Conservation (phyloP, 495 filamentous ascomycete genomes). For the Chaetomium tenue region DNA sequence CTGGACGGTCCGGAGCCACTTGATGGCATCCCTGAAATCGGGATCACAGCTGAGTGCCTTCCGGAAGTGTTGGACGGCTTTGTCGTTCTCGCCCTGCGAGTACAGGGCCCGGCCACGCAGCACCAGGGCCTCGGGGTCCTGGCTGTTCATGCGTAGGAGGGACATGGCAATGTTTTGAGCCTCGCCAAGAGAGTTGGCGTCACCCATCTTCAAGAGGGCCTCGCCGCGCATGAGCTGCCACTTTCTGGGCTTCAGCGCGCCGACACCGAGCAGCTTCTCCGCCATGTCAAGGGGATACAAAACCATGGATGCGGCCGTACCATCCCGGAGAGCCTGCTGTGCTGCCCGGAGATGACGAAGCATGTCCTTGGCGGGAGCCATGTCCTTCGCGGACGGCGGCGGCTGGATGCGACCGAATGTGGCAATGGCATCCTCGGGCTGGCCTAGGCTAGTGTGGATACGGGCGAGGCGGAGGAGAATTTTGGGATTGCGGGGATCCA, state of each 20-base stretch:
- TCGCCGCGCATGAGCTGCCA: conserved; percentile 92
- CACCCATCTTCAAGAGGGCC: conserved; percentile 92
- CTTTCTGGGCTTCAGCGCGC: conserved; percentile 76
- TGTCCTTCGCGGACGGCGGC: conserved; percentile 77
- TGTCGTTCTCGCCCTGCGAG: conserved; percentile 87
- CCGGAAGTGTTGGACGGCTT: conserved; percentile 89
- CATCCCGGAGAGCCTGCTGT: conserved; percentile 67
- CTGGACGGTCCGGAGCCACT: conserved; percentile 79
- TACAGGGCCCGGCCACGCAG: conserved; percentile 86
- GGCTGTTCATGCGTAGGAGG: conserved; percentile 76
- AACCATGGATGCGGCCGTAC: conserved; percentile 82
- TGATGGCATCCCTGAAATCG: conserved; percentile 80
- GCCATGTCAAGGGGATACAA: conserved; percentile 89
- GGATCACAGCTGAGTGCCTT: conserved; percentile 89
- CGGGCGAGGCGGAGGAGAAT: conserved; percentile 83
- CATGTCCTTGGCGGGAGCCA: conserved; percentile 76
- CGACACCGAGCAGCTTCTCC: conserved; percentile 68
- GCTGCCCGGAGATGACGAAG: conserved; percentile 76
- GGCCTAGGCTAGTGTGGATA: conserved; percentile 81
- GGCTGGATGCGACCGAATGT: conserved; percentile 71
- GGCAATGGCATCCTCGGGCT: conserved; percentile 81
- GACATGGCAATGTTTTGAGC: conserved; percentile 89
- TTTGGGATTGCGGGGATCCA: conserved; percentile 80
- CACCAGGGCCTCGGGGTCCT: conserved; percentile 91
- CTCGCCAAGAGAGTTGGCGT: conserved; percentile 81